Base-by-base conservation (phyloP, 2,329 filamentous ascomycete genomes). In the Aspergillus viridinutans region DNA sequence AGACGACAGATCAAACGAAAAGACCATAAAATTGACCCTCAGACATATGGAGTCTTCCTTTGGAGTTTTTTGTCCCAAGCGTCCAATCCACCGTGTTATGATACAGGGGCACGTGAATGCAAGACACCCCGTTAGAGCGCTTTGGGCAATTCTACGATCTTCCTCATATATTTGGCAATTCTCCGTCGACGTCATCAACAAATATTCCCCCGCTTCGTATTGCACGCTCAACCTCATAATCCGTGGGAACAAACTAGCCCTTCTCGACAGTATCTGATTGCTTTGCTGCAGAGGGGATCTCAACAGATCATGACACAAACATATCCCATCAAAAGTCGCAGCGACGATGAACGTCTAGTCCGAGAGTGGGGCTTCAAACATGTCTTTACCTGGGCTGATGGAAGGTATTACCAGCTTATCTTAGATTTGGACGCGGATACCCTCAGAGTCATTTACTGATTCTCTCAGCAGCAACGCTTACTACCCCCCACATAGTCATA, bases 361-460 rank as follows among this genome's bases (percentile, higher is more conserved):
- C 74, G 76, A 40, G 76, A 77, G 8, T 86, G 83, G 83, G 84
- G 84, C 1, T 87, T 86, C 68, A 60, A 62, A 9, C 78, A 82
- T 62, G 81, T 86, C 63, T 86, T 86, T 63, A 86, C 83, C 3
- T 86, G 83, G 83, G 79, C 78, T 1, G 84, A 86, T 68, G 72
- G 79, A 50, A 80, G 81, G 82, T 84, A 38, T 12, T 38, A n/a
- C 32, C 75, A 61, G 75, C 43, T 14, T n/a, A 42, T 51, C 47
- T 51, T 53, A 55, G 52, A 68, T 56, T 53, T 3, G 38, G 32
- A n/a, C 17, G 32, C 3, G 5, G 6, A 17, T 17, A 17, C 32
- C 4, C 1, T 17, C 5, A 7, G 32, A 38, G 32, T 38, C 47
- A 53, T 42, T 54, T 21, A n/a, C 42, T 25, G 52, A 28, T 52